Percentiles rank a stretch among this genome's conserved stretches.
Conservation (phyloP, 2,329 filamentous ascomycete species). For the Venturia carpophila region DNA sequence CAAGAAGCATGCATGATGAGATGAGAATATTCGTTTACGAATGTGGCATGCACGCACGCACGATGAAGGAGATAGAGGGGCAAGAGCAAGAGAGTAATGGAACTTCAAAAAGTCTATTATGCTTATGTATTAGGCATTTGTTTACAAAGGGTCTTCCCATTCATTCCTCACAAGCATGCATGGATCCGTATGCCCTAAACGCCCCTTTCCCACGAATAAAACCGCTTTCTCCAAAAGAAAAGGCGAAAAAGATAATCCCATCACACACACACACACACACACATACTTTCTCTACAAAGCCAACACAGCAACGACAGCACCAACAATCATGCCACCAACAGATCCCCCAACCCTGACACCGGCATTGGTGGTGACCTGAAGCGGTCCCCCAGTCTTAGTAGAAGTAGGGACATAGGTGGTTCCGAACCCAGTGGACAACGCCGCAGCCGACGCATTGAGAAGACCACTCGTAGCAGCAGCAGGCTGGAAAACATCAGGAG, state of each 20-base stretch:
- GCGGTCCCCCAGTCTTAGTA: not conserved
- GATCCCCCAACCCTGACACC: not conserved
- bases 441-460: not conserved
- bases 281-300: not conserved
- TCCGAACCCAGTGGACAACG: not conserved
- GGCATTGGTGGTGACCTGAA: slow-evolving; percentile 8
- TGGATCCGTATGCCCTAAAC: not conserved
- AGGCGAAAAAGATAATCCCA: not conserved
- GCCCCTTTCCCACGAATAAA: not conserved
- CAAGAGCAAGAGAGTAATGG: not conserved
- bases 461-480: not conserved
- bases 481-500: not conserved
- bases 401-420: not conserved
- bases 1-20: too few species aligned
- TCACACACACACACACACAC: too few species aligned
- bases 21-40: too few species aligned
- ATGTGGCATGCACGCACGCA: too few species aligned
- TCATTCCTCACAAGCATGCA: not conserved
- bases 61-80: too few species aligned
- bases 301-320: not conserved
- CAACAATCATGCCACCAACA: not conserved
- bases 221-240: not conserved
- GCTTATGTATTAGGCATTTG: not conserved
- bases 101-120: too few species aligned
- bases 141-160: not conserved